These are phyloP conservation scores for sorghum (Sorghum bicolor) DNA, from an alignment of 176 grass and related monocot genomes.

Conservation along the genomic window DNA sequence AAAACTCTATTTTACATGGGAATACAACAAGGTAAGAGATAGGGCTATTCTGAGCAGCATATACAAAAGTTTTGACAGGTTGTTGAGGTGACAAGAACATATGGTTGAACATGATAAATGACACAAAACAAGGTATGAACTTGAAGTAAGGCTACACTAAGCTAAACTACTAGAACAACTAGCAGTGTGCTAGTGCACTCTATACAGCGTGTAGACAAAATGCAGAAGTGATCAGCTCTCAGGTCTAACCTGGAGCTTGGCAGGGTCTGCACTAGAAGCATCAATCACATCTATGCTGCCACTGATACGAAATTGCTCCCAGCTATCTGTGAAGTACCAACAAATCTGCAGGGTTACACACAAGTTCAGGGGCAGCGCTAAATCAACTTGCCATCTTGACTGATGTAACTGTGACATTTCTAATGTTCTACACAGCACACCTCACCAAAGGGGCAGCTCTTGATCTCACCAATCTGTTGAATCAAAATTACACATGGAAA, in stretches of 20 bases:
- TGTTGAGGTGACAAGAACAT: not conserved
- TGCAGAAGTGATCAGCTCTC: not conserved
- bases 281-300: slow-evolving; percentile 75
- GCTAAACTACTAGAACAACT: slow-evolving; percentile 1
- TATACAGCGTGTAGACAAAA: not conserved
- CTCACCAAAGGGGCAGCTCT: slow-evolving; percentile 65
- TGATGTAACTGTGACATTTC: not conserved
- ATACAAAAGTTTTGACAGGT: not conserved
- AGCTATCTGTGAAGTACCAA: slow-evolving; percentile 92
- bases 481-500: slow-evolving; percentile 14
- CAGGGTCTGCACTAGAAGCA: slow-evolving; percentile 39
- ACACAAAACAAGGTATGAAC: not conserved
- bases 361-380: not conserved
- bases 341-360: slow-evolving; percentile 60
- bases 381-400: not conserved
- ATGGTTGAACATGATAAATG: not conserved
- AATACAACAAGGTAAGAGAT: not conserved
- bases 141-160: not conserved
- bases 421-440: slow-evolving; percentile 24
- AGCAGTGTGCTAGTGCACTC: not conserved
- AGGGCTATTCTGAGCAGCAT: not conserved
- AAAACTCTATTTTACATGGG: not conserved
- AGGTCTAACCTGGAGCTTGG: slow-evolving; percentile 71
- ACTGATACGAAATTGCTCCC: slow-evolving; percentile 92
- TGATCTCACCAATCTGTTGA: slow-evolving; percentile 65